A percentile compares a stretch with the other conserved stretches of the same genome.
These are phyloP conservation scores for Phlebiopsis flavidoalba DNA, from an alignment of 768 basidiomycete genomes.

Conservation along the genomic window DNA sequence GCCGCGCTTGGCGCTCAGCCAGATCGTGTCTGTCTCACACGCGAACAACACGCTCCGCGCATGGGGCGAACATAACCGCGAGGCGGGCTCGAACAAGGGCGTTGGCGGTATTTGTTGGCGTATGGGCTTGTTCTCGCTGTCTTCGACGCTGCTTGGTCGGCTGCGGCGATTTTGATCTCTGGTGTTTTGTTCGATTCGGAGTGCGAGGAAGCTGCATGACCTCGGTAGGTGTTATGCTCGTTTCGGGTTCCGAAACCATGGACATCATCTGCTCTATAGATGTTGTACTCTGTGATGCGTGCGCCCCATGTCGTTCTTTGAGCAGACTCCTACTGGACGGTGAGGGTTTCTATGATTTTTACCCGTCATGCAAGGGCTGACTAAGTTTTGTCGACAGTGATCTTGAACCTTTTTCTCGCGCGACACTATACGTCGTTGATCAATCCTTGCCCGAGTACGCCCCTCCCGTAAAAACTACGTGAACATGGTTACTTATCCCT, in stretches of 20 bases:
- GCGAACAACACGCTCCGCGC: slow-evolving; percentile 65
- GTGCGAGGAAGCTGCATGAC: slow-evolving; percentile 75
- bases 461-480: slow-evolving; percentile 27
- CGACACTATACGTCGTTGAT: slow-evolving; percentile 83
- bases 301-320: slow-evolving; percentile 88
- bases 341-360: slow-evolving; percentile 24
- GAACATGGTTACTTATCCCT: slow-evolving; percentile 14
- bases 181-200: slow-evolving; percentile 72
- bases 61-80: slow-evolving; percentile 79
- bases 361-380: background rate
- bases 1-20: slow-evolving; percentile 47
- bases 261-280: too few species aligned
- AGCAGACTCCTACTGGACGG: slow-evolving; percentile 83
- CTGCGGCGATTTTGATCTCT: slow-evolving; percentile 62
- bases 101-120: slow-evolving; percentile 53
- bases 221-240: slow-evolving; percentile 37
- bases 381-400: slow-evolving; percentile 37
- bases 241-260: background rate
- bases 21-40: slow-evolving; percentile 51
- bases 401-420: slow-evolving; percentile 89
- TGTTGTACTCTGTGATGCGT: slow-evolving; percentile 74
- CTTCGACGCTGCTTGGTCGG: slow-evolving; percentile 46
- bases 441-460: slow-evolving; percentile 58
- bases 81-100: slow-evolving; percentile 50
- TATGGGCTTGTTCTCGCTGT: slow-evolving; percentile 68